Evolutionary conservation across 2,329 filamentous ascomycete species (phyloP).

Genomic region (Penicillium sp.): DNA sequence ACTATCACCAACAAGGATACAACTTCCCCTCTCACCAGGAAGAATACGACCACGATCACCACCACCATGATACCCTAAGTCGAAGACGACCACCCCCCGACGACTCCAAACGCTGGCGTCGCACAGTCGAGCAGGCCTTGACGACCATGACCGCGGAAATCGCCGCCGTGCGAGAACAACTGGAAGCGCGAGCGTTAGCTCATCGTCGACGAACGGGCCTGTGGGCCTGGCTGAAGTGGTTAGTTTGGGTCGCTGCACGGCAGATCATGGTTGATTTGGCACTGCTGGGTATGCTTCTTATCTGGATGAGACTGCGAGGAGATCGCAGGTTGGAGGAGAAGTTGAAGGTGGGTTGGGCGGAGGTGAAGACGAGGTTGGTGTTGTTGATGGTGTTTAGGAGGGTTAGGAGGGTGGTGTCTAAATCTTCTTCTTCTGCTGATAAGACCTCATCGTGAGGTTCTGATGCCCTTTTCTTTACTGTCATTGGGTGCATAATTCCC

Average conservation of each 20-base stretch:
- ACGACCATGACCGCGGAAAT: constrained; percentile 87
- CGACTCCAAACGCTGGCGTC: constrained; percentile 65
- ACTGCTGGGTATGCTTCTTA: constrained; percentile 35
- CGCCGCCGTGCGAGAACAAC: constrained; percentile 81
- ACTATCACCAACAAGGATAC: no score
- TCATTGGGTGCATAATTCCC: no score
- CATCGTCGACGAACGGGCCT: constrained; percentile 56
- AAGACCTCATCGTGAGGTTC: no score
- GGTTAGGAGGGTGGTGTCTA: no score
- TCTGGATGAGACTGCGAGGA: constrained; percentile 37
- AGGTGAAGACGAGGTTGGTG: constrained; percentile 30
- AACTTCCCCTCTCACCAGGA: constrained; percentile 47
- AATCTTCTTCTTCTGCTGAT: no score
- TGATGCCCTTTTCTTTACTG: background rate
- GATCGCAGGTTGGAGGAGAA: constrained; percentile 37
- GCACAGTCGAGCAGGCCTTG: constrained; percentile 72
- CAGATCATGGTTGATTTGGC: constrained; percentile 66
- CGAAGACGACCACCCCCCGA: no score
- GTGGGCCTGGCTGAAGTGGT: constrained; percentile 61
- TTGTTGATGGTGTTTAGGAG: no score
- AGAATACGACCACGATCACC: no score
- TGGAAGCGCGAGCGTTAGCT: constrained; percentile 67
- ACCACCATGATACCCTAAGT: no score
- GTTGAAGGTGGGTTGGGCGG: constrained; percentile 27
- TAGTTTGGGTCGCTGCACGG: constrained; percentile 60